phyloP scores from a whole-genome alignment of 208 protist genomes.

The Trypanosoma mega region DNA sequence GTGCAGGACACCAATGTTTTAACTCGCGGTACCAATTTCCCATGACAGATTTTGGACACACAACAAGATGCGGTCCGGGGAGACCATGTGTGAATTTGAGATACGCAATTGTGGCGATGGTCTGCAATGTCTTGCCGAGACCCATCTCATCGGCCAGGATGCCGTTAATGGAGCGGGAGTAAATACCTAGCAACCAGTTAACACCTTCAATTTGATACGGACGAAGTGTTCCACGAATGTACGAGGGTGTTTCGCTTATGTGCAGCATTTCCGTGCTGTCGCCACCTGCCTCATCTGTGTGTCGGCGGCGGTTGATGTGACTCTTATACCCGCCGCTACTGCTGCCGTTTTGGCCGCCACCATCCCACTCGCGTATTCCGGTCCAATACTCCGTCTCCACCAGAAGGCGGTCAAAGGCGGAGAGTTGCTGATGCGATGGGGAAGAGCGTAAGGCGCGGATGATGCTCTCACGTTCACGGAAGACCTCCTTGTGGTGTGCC shows the following conservation, averaged over 20 bases:
- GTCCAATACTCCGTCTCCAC: slow-evolving; percentile 88
- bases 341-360: slow-evolving; percentile 3
- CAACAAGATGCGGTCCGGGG: slow-evolving; percentile 95
- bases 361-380: slow-evolving; percentile 73
- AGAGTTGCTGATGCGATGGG: slow-evolving; percentile 51
- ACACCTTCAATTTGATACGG: slow-evolving; percentile 98
- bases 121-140: slow-evolving; percentile 96
- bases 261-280: slow-evolving; percentile 62
- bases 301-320: slow-evolving; percentile 22
- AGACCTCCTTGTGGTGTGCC: slow-evolving; percentile 41
- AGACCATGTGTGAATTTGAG: slow-evolving; percentile 92
- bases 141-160: slow-evolving; percentile 99
- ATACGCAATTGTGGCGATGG: slow-evolving; percentile 95
- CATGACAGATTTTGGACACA: slow-evolving; percentile 97
- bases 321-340: slow-evolving; percentile 8
- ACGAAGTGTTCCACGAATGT: slow-evolving; percentile 92
- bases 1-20: slow-evolving; percentile 93
- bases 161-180: slow-evolving; percentile 96
- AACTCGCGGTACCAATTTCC: slow-evolving; percentile 98
- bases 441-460: slow-evolving; percentile 63
- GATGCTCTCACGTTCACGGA: slow-evolving; percentile 59
- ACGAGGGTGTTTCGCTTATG: slow-evolving; percentile 82
- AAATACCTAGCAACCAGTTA: slow-evolving; percentile 98
- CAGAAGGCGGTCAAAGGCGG: slow-evolving; percentile 75
- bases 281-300: slow-evolving; percentile 37